Base-by-base conservation (phyloP, 441 rosid species). In the Erodium texanum region DNA sequence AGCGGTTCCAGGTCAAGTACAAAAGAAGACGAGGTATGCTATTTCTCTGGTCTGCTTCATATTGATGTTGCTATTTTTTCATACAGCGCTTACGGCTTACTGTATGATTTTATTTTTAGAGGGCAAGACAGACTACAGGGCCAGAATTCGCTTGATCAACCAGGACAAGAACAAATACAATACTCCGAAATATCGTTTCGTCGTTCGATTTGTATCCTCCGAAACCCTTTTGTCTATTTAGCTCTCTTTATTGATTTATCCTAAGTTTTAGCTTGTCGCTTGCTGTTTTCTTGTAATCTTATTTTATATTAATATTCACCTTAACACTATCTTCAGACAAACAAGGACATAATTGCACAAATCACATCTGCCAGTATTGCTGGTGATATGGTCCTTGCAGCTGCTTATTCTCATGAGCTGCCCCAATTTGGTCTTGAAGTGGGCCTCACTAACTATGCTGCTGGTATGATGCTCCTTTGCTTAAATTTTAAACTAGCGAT, bases 11-110 rank as follows among this genome's bases (percentile, higher is more conserved):
- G 59, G 78, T 75, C 62, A 75, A 75, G 71, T 70, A 48, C 45
- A 75, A 75, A 74, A 71, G 78, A 75, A 70, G 78, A 68, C 66
- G 78, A 75, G 74, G 78, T 75, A 70, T 41, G 48, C 2, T 48
- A 10, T 66, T 54, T 50, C 34, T 50, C 0, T 11, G 5, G 43
- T 38, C 27, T 16, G 3, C n/a, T 5, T 59, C 2, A 59, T 59
- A 12, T 59, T 24, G n/a, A 11, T 59, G 1, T 23, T 59, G 27
- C 16, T 59, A 23, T 48, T 11, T 54, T 54, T 59, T 3, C 23
- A 10, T 23, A 5, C 9, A 36, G 41, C 23, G 16, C 10, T 59
- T 23, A 36, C 9, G n/a, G 12, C 16, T 59, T 23, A 10, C 27
- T 22, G 12, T 59, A 3, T 59, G 5, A 22, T 23, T 59, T 15